These are phyloP conservation scores for Dictyostelium capitatum DNA, from an alignment of 78 protist species.

Conservation along the genomic window DNA sequence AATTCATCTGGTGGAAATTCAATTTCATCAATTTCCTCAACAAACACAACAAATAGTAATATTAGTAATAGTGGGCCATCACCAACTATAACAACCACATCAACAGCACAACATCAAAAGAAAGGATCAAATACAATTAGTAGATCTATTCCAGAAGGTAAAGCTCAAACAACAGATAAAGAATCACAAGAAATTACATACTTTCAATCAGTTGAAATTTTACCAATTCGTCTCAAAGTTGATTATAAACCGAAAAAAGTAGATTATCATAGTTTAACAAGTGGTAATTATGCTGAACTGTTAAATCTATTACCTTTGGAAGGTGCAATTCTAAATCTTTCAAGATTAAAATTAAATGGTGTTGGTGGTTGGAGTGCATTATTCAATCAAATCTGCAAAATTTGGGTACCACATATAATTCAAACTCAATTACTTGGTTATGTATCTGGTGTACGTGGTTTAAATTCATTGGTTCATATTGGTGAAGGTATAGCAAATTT, in stretches of 20 bases:
- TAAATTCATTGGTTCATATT: slow-evolving; percentile 67
- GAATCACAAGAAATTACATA: slow-evolving; percentile 73
- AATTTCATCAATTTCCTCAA: background rate
- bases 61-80: background rate
- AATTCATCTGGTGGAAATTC: slow-evolving; percentile 10
- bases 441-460: slow-evolving; percentile 66
- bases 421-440: slow-evolving; percentile 64
- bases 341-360: slow-evolving; percentile 51
- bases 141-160: slow-evolving; percentile 61
- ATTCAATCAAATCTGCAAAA: slow-evolving; percentile 30
- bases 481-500: slow-evolving; percentile 75
- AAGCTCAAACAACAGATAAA: slow-evolving; percentile 63
- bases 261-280: slow-evolving; percentile 60
- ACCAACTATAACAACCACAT: no score
- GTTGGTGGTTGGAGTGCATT: slow-evolving; percentile 80
- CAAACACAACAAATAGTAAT: background rate
- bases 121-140: slow-evolving; percentile 15
- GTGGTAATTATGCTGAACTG: slow-evolving; percentile 64
- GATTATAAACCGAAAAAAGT: slow-evolving; percentile 80
- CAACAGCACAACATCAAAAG: background rate
- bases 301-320: slow-evolving; percentile 72
- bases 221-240: slow-evolving; percentile 52
- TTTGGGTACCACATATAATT: slow-evolving; percentile 67
- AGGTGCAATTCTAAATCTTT: slow-evolving; percentile 53
- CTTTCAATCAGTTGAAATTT: slow-evolving; percentile 57